Percentiles rank a stretch among this genome's conserved stretches.
Evolutionary conservation across 768 basidiomycete genomes (phyloP).

Genomic region (Rhizopogon sp.): DNA sequence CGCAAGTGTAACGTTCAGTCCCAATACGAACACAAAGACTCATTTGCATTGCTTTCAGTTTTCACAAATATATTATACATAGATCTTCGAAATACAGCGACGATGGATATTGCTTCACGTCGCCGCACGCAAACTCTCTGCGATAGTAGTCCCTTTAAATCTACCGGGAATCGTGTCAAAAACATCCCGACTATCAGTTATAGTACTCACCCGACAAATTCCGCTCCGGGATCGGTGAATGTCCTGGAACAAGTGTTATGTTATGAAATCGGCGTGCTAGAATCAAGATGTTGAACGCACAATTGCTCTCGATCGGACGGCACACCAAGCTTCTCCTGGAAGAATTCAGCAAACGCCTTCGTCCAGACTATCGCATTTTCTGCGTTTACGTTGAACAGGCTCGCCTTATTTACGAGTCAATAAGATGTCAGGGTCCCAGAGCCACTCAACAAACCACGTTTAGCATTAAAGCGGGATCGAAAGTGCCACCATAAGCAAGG

Average conservation of each 20-base stretch:
- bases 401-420: conserved; percentile 33
- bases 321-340: conserved; percentile 48
- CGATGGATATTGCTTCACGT: no score
- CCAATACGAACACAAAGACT: no score
- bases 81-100: no score
- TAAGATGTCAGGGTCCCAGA: background rate
- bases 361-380: conserved; percentile 47
- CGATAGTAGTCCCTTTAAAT: no score
- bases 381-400: conserved; percentile 50
- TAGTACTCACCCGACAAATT: no score
- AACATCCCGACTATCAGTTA: no score
- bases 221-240: conserved; percentile 22
- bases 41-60: no score
- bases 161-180: no score
- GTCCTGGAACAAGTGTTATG: conserved; percentile 8
- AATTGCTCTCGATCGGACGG: conserved; percentile 56
- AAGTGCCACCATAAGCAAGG: conserved; percentile 55
- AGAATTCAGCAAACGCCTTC: conserved; percentile 47
- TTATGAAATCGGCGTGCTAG: background rate
- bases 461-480: conserved; percentile 62
- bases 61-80: no score
- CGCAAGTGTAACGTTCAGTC: no score
- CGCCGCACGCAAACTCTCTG: no score
- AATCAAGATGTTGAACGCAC: conserved; percentile 18
- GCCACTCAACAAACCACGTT: conserved; percentile 40